Percentiles rank a stretch among this genome's conserved stretches.
These are phyloP conservation scores for Hyaloscypha bicolor DNA, from an alignment of 495 filamentous ascomycete genomes.

Conservation along the genomic window DNA sequence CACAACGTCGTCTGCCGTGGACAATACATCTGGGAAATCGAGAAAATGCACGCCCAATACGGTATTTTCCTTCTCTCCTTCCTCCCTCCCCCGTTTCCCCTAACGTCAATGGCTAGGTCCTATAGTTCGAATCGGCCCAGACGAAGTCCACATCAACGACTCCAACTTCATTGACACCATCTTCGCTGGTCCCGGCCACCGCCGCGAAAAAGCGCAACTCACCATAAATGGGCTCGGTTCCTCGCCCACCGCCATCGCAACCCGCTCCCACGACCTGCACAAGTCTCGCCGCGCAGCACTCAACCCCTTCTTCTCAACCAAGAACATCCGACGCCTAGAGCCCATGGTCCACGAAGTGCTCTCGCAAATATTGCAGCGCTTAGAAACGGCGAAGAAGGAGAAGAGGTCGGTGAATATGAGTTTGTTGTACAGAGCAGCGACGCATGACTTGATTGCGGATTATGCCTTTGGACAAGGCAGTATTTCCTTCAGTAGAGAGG, in stretches of 20 bases:
- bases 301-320: constrained; percentile 52
- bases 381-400: background rate
- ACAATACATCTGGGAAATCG: constrained; percentile 41
- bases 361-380: background rate
- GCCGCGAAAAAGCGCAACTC: constrained; percentile 1
- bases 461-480: constrained; percentile 20
- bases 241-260: constrained; percentile 41
- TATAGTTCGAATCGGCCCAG: constrained; percentile 59
- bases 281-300: constrained; percentile 41
- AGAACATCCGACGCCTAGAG: constrained; percentile 34
- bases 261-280: constrained; percentile 47
- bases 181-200: constrained; percentile 32
- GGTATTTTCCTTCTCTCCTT: background rate
- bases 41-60: constrained; percentile 51
- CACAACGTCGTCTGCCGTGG: constrained; percentile 40
- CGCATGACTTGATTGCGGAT: constrained; percentile 17
- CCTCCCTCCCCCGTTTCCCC: background rate
- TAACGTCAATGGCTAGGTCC: constrained; percentile 37
- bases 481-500: constrained; percentile 12
- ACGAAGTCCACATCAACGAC: constrained; percentile 57
- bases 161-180: constrained; percentile 51
- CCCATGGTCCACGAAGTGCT: constrained; percentile 43
- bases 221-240: background rate
- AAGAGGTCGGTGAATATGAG: constrained; percentile 12
- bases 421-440: constrained; percentile 5